A percentile compares a stretch with the other conserved stretches of the same genome.
Conservation (phyloP, 768 basidiomycete genomes). For the Auricularia heimuer region DNA sequence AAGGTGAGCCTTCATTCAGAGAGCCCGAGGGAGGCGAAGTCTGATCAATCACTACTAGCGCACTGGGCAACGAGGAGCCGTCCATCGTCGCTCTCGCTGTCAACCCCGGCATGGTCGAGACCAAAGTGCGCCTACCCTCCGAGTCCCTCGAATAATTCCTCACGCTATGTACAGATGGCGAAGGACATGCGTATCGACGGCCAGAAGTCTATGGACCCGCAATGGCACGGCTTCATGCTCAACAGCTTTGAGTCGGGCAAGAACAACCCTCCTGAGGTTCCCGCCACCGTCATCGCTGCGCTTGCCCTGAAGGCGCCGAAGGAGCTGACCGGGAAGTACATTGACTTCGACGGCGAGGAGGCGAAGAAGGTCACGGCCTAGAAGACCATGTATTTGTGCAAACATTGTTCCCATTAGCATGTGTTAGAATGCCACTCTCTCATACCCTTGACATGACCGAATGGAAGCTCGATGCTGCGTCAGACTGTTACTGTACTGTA, state of each 20-base stretch:
- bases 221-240: constrained; percentile 49
- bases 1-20: constrained; percentile 34
- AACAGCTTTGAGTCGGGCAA: constrained; percentile 50
- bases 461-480: too few species aligned
- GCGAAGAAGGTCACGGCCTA: constrained; percentile 22
- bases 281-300: constrained; percentile 69
- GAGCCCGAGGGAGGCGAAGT: not conserved
- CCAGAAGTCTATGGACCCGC: constrained; percentile 39
- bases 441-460: too few species aligned
- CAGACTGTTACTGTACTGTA: too few species aligned
- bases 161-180: constrained; percentile 53
- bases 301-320: constrained; percentile 55
- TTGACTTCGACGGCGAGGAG: constrained; percentile 69
- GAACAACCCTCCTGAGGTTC: constrained; percentile 64
- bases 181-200: constrained; percentile 39
- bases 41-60: constrained; percentile 34
- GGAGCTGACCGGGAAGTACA: constrained; percentile 61
- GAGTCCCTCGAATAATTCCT: not conserved
- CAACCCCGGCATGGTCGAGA: constrained; percentile 84
- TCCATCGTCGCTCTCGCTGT: constrained; percentile 63
- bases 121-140: constrained; percentile 39
- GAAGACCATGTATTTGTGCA: too few species aligned
- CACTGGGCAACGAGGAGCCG: constrained; percentile 78
- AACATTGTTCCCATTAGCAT: too few species aligned
- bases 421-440: too few species aligned